Evolutionary conservation across 2,329 filamentous ascomycete species (phyloP).

Genomic region (Chaetothyriales sp.): DNA sequence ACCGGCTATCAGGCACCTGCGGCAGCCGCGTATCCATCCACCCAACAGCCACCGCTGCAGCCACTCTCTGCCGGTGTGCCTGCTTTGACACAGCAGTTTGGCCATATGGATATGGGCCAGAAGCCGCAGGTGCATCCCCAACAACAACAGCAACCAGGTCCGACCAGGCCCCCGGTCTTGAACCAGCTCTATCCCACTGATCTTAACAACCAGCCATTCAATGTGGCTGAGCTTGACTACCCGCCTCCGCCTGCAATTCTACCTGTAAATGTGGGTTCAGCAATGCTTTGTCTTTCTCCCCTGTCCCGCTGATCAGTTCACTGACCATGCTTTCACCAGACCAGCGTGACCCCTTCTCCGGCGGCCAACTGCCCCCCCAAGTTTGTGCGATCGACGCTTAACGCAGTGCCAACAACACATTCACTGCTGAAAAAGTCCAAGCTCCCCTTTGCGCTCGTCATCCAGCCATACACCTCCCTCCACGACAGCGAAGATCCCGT

Average conservation of each 20-base stretch:
- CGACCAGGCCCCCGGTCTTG: slow-evolving; percentile 25
- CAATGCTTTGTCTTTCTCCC: not conserved
- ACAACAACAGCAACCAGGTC: slow-evolving; percentile 19
- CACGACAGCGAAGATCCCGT: slow-evolving; percentile 86
- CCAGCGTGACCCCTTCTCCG: slow-evolving; percentile 79
- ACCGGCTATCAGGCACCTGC: slow-evolving; percentile 55
- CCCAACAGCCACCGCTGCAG: slow-evolving; percentile 28
- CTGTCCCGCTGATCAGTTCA: too few species aligned
- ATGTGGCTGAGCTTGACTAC: slow-evolving; percentile 79
- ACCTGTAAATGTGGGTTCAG: slow-evolving; percentile 65
- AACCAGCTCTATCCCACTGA: slow-evolving; percentile 91
- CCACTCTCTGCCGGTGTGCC: slow-evolving; percentile 37
- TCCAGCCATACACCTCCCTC: slow-evolving; percentile 85
- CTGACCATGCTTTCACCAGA: slow-evolving; percentile 39
- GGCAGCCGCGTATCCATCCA: slow-evolving; percentile 45
- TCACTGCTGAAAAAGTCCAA: slow-evolving; percentile 93
- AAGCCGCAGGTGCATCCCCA: slow-evolving; percentile 34
- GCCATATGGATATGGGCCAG: slow-evolving; percentile 55
- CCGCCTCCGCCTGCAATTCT: slow-evolving; percentile 83
- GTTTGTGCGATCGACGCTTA: slow-evolving; percentile 89
- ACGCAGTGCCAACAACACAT: slow-evolving; percentile 82
- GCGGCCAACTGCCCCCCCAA: slow-evolving; percentile 82
- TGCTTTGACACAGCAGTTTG: slow-evolving; percentile 70
- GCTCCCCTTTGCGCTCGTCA: slow-evolving; percentile 85
- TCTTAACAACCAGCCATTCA: slow-evolving; percentile 81